Conservation (phyloP, 2,329 filamentous ascomycete genomes). For the Ophiostoma novo-ulmi region DNA sequence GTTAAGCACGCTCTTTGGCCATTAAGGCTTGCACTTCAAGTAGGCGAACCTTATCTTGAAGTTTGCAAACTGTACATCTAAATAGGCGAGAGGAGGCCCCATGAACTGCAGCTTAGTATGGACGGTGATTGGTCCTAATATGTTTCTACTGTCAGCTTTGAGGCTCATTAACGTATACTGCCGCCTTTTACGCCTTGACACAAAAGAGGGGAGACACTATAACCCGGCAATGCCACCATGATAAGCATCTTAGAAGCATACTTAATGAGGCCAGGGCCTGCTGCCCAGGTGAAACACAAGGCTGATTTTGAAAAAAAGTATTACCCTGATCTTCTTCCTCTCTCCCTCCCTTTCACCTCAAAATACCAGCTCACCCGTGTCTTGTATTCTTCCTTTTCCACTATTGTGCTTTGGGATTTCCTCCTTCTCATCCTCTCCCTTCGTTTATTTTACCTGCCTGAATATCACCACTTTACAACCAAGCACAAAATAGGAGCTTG, state of each 20-base stretch:
- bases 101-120: not conserved
- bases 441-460: not conserved
- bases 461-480: not conserved
- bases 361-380: not conserved
- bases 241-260: not conserved
- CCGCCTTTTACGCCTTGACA: conserved; percentile 1
- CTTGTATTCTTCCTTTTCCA: not conserved
- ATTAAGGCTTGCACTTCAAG: not conserved
- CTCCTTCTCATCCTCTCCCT: not conserved
- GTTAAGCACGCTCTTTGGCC: not conserved
- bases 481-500: not conserved
- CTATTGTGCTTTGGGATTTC: not conserved
- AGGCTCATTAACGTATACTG: not conserved
- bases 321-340: not conserved
- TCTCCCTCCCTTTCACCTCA: not conserved
- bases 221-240: not conserved
- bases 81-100: not conserved
- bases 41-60: not conserved
- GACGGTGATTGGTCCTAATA: not conserved
- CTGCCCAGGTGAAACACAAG: not conserved
- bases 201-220: not conserved
- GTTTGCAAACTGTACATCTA: not conserved
- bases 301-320: not conserved
- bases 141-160: not conserved
- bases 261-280: conserved; percentile 9